Base-by-base conservation (phyloP, 2,329 filamentous ascomycete genomes). In the Pleoardoris graminearum region DNA sequence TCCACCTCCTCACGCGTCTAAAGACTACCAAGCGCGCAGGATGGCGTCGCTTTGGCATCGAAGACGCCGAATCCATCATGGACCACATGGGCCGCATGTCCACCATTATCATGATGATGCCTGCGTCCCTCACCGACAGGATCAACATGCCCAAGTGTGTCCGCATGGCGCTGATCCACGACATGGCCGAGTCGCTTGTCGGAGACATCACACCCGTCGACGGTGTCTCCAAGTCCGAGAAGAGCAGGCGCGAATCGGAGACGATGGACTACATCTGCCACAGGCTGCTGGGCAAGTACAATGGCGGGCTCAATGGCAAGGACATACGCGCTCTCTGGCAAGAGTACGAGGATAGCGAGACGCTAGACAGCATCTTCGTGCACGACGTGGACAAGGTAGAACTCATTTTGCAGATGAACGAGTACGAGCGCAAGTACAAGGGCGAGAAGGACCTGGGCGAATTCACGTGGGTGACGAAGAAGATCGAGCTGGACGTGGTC, bases 21-120 rank as follows among this genome's bases (percentile, higher is more conserved):
- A 99, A 99, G 83, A 97, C 92, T 7, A 96, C 90, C 56, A 95
- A 96, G 75, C 88, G 94, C 55, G 94, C 97, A 76, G 94, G 94
- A 60, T 99, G 94, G 94, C 85, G 89, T 50, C 85, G 94, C 32
- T 97, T 97, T 71, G 86, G 85, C 33, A 91, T 99, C 60, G 62
- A 72, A 51, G 60, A 76, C 52, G 89, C 90, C 71, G 94, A 99
- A 75, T 96, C 91, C 1, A 97, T 99, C 69, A 84, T 90, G 48
- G 94, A 99, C 77, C 94, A 99, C 81, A 99, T 99, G 94, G 99
- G 97, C 77, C 91, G 94, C 76, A 99, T 99, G 94, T 91, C 92
- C 44, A 84, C 99, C 62, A 91, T 99, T 74, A 91, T 90, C 59
- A 90, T 99, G 86, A 84, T 97, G 60, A 91, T 91, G 2, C 93